Conservation (phyloP, 768 basidiomycete genomes). For the Termitomyces sp. region DNA sequence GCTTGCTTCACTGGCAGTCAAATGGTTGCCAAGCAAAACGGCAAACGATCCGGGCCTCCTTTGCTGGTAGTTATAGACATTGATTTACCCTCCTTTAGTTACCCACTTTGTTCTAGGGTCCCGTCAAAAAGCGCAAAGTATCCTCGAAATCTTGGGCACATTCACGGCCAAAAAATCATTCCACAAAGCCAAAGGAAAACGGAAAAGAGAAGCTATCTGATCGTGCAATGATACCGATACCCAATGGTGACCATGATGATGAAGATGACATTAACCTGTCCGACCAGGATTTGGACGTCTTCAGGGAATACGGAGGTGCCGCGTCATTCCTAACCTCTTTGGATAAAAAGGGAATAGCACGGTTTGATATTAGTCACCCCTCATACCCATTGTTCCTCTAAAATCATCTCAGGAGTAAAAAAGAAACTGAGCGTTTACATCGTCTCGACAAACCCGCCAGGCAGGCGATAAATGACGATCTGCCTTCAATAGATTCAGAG, state of each 20-base stretch:
- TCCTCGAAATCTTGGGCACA: constrained; percentile 20
- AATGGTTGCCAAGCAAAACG: constrained; percentile 19
- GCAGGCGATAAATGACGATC: constrained; percentile 35
- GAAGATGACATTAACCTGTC: constrained; percentile 53
- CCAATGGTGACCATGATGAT: constrained; percentile 33
- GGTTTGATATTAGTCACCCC: constrained; percentile 40
- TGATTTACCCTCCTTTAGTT: not conserved
- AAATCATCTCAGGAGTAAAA: constrained; percentile 64
- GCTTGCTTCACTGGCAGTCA: not conserved
- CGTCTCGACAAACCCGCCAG: constrained; percentile 55
- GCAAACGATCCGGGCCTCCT: constrained; percentile 27
- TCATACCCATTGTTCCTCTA: not conserved
- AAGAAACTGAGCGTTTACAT: constrained; percentile 70
- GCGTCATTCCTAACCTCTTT: constrained; percentile 63
- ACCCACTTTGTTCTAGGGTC: constrained; percentile 19
- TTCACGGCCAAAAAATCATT: constrained; percentile 17
- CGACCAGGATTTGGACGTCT: constrained; percentile 64
- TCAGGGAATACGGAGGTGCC: constrained; percentile 58
- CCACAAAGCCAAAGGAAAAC: constrained; percentile 31
- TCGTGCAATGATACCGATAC: constrained; percentile 58
- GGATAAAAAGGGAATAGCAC: constrained; percentile 75
- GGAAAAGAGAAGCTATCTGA: constrained; percentile 58
- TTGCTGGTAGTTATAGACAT: constrained; percentile 16
- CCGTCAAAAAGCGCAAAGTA: constrained; percentile 62
- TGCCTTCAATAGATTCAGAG: constrained; percentile 67